Conservation (phyloP, 495 filamentous ascomycete species). For the Tetracladium marchalianum region DNA sequence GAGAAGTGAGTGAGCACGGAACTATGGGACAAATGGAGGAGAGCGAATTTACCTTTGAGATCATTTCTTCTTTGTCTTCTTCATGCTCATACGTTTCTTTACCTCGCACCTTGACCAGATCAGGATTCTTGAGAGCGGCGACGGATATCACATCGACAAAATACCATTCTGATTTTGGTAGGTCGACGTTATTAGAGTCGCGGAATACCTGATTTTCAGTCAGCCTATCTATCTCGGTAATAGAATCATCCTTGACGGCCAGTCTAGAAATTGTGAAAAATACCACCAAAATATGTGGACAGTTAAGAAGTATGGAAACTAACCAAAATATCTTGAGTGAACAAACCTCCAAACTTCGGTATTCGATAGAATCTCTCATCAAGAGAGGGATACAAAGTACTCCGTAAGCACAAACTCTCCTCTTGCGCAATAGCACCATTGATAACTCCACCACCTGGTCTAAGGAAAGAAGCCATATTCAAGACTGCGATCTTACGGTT, state of each 20-base stretch:
- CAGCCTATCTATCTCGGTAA: slow-evolving; percentile 33
- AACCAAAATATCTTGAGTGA: slow-evolving; percentile 44
- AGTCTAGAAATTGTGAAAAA: too few relatives aligned
- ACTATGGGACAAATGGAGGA: too few relatives aligned
- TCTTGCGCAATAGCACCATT: slow-evolving; percentile 52
- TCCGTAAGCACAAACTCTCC: slow-evolving; percentile 55
- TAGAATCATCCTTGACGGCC: too few relatives aligned
- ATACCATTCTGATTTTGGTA: slow-evolving; percentile 26
- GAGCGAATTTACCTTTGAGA: slow-evolving; percentile 45
- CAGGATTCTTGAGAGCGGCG: slow-evolving; percentile 42
- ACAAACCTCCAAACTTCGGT: slow-evolving; percentile 39
- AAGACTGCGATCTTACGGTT: slow-evolving; percentile 35
- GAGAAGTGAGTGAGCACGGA: too few relatives aligned
- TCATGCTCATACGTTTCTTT: slow-evolving; percentile 22
- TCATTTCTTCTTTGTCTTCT: slow-evolving; percentile 38
- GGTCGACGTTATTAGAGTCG: slow-evolving; percentile 26
- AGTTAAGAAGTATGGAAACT: slow-evolving; percentile 18
- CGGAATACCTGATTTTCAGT: slow-evolving; percentile 37
- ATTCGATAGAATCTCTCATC: slow-evolving; percentile 46
- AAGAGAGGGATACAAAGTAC: slow-evolving; percentile 48
- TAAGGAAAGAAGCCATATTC: slow-evolving; percentile 51
- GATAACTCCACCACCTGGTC: slow-evolving; percentile 48
- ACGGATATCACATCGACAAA: slow-evolving; percentile 50
- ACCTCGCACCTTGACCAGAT: slow-evolving; percentile 21
- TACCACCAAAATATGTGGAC: too few relatives aligned